Evolutionary conservation across 495 filamentous ascomycete species (phyloP), one percentile per base, ranked within the genome.

Genomic region (Aspergillus haitiensis): DNA sequence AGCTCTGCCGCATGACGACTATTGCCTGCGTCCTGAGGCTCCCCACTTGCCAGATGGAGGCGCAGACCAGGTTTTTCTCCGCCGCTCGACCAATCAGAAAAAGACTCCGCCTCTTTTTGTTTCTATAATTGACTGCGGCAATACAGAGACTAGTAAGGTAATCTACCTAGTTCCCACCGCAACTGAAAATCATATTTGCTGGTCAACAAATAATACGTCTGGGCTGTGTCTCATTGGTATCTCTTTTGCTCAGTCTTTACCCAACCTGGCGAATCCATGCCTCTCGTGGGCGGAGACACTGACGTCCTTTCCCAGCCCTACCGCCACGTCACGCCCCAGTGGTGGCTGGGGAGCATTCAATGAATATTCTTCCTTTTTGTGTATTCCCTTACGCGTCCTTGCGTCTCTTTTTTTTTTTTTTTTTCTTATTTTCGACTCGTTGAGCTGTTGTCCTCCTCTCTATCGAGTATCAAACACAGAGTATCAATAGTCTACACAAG

Each of bases 291-390:
- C 49, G 55, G 60, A 48, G 49, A 51, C 44, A 47, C 44, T 47
- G 44, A 47, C 15, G 44, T 46, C 18, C 42, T 16, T 13, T 47
- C 44, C 44, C 64, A 64, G 62, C 57, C 57, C 52, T 60, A 60
- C 54, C 62, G 57, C 62, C 62, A 64, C 62, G 62, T 64, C 62
- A 51, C 34, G 32, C 32, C 21, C 47, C 32, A 60, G 39, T 53
- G 35, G 57, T 60, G 56, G 61, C 57, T 60, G 56, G 46, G 52
- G 48, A 27, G 21, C 21, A 3, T 27, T 27, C 21, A 27, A 27
- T 27, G 21, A 27, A 3, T 27, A 27, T 27, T 27, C 21, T 27
- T 27, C 18, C 3, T 5, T 47, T 4, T 18, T 47, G 16, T 21
- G 6, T 47, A 18, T 9, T 21, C n/a, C 47, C 6, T 36, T 56